A percentile compares a stretch with the other conserved stretches of the same genome.
Evolutionary conservation across 208 protist species (phyloP).

Genomic region (Leptomonas pyrrhocoris): DNA sequence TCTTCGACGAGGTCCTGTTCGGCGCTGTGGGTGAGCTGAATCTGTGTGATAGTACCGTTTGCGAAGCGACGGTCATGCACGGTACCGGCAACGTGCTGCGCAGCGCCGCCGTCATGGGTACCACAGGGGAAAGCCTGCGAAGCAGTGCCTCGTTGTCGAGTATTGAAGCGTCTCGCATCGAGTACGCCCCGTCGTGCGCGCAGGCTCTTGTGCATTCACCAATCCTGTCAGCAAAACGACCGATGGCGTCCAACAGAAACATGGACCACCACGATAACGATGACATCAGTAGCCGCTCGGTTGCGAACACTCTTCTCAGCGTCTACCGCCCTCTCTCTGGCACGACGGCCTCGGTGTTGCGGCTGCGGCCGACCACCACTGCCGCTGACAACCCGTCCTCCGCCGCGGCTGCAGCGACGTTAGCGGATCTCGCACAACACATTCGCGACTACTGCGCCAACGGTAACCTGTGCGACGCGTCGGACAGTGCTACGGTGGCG

Average conservation of each 20-base stretch:
- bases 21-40: conserved; percentile 25
- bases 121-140: not conserved
- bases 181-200: conserved; percentile 19
- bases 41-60: conserved; percentile 9
- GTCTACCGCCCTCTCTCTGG: not conserved
- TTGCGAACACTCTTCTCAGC: not conserved
- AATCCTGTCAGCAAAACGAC: too few relatives aligned
- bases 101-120: conserved; percentile 37
- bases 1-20: conserved; percentile 23
- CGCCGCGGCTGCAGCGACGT: not conserved
- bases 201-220: not conserved
- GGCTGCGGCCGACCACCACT: conserved; percentile 10
- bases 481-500: not conserved
- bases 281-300: not conserved
- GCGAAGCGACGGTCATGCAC: not conserved
- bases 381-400: not conserved
- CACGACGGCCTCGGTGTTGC: conserved; percentile 8
- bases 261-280: not conserved
- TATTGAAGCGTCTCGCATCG: conserved; percentile 6
- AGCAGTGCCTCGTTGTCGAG: conserved; percentile 32
- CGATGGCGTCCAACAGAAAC: too few relatives aligned
- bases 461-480: not conserved
- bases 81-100: not conserved
- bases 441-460: conserved; percentile 4
- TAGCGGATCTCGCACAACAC: not conserved